Base-by-base conservation (phyloP, 179 eudicot genomes). In the Nepenthes alata region DNA sequence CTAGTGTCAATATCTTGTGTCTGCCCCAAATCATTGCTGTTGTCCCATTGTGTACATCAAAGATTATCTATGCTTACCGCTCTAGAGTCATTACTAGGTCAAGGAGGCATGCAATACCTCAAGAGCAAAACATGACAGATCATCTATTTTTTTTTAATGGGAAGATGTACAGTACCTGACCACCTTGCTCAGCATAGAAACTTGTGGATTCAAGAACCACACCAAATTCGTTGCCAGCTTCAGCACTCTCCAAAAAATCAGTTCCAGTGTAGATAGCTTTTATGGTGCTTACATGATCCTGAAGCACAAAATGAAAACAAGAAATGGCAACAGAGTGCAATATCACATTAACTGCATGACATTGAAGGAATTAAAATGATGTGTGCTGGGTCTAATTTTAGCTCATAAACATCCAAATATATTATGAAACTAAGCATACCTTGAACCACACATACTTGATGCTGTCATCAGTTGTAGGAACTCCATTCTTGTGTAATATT, bases 101-200 rank as follows among this genome's bases (percentile, higher is more conserved):
- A 25, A 25, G 25, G 25, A 25, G 25, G 25, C 25, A 25, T 25
- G 25, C 25, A 25, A 25, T 25, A 25, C 25, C 25, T 25, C 25
- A 0, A 25, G 25, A 25, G 25, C 25, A 25, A 25, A 25, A 25
- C 1, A 25, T 25, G 25, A 25, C 25, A 25, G 25, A 25, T 25
- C 25, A 25, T 25, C 25, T 25, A 25, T 0, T 25, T 25, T 25
- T 25, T 10, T 2, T 52, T 12, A 52, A 52, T 11, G 55, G 16
- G 16, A 52, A 51, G 1, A 6, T 38, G 37, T 53, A 61, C 3
- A 41, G 41, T 81, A 94, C 99, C 99, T 94, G 99, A 64, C 99
- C 99, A 74, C 99, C 99, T 84, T 94, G 99, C 74, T 94, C 99
- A 58, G 99, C 99, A 77, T 94, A 94, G 78, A 94, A 94, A 71